phyloP scores from a whole-genome alignment of 2,329 filamentous ascomycete species.

The Sporothrix sp. region DNA sequence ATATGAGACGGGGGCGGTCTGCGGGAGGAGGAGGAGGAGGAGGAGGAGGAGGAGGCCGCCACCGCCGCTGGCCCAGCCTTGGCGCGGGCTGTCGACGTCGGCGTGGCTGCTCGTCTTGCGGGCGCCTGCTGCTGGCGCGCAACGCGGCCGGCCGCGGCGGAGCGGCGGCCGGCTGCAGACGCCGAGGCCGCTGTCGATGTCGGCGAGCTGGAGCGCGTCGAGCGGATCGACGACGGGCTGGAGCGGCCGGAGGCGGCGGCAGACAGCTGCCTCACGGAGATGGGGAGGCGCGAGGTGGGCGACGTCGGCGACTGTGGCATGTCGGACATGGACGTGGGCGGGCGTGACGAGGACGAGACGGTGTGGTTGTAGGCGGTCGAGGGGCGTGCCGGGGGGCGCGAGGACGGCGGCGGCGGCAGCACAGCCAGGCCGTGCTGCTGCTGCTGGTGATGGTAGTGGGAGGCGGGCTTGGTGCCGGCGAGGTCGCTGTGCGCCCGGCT shows the following conservation, averaged over 20 bases:
- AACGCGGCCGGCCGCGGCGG: slow-evolving; percentile 14
- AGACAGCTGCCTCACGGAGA: slow-evolving; percentile 31
- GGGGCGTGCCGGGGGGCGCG: neutral
- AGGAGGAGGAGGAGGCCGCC: slow-evolving; percentile 23
- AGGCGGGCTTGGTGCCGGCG: slow-evolving; percentile 18
- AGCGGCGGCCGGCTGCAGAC: slow-evolving; percentile 29
- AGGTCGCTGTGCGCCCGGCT: slow-evolving; percentile 53
- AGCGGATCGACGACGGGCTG: slow-evolving; percentile 44
- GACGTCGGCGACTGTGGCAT: slow-evolving; percentile 20
- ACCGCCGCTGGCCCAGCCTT: no score
- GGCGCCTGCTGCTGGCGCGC: slow-evolving; percentile 32
- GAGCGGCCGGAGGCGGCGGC: slow-evolving; percentile 36
- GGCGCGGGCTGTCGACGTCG: slow-evolving; percentile 27
- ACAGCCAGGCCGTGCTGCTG: neutral
- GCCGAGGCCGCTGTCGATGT: no score
- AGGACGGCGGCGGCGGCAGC: neutral
- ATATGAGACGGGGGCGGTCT: slow-evolving; percentile 32
- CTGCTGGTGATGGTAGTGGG: neutral
- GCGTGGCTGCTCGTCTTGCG: no score
- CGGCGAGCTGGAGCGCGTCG: no score
- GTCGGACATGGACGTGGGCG: slow-evolving; percentile 1
- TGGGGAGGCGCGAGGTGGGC: slow-evolving; percentile 29
- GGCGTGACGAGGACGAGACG: neutral
- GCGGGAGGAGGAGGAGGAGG: slow-evolving; percentile 19
- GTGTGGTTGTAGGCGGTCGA: neutral